Conservation (phyloP, 148 eudicot species). For the Rhododendron ovatum region DNA sequence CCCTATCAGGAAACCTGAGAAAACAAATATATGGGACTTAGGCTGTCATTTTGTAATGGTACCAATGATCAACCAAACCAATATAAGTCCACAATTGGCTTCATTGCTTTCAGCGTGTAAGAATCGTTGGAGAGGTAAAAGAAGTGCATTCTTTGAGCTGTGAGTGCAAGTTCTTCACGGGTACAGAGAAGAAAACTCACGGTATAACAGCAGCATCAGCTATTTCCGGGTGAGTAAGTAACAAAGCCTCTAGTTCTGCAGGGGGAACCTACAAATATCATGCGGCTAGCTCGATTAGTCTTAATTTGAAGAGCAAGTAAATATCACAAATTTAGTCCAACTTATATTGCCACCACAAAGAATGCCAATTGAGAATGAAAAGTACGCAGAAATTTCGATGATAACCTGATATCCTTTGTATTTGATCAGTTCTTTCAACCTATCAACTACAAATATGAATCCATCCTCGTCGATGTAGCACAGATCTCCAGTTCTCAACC, state of each 20-base stretch:
- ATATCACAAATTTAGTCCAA: background rate
- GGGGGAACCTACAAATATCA: slow-evolving; percentile 59
- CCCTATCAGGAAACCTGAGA: slow-evolving; percentile 73
- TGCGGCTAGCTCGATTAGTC: background rate
- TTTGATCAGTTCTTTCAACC: slow-evolving; percentile 38
- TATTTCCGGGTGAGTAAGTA: slow-evolving; percentile 76
- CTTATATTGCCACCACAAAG: background rate
- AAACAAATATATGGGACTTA: background rate
- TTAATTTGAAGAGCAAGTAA: background rate
- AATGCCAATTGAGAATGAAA: background rate
- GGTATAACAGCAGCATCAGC: slow-evolving; percentile 94
- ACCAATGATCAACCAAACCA: background rate
- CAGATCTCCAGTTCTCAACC: slow-evolving; percentile 40
- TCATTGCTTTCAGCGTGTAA: background rate
- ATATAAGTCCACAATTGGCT: background rate
- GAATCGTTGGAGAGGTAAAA: background rate
- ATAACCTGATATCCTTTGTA: slow-evolving; percentile 68
- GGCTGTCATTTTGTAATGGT: background rate
- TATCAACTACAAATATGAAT: slow-evolving; percentile 36
- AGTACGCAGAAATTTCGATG: background rate
- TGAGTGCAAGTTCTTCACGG: background rate
- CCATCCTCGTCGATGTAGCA: slow-evolving; percentile 41
- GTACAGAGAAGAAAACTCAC: slow-evolving; percentile 34
- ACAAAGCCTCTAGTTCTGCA: slow-evolving; percentile 84
- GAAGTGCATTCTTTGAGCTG: background rate